phyloP scores from a whole-genome alignment of 768 basidiomycete genomes.

The Leucocoprinus sp. region DNA sequence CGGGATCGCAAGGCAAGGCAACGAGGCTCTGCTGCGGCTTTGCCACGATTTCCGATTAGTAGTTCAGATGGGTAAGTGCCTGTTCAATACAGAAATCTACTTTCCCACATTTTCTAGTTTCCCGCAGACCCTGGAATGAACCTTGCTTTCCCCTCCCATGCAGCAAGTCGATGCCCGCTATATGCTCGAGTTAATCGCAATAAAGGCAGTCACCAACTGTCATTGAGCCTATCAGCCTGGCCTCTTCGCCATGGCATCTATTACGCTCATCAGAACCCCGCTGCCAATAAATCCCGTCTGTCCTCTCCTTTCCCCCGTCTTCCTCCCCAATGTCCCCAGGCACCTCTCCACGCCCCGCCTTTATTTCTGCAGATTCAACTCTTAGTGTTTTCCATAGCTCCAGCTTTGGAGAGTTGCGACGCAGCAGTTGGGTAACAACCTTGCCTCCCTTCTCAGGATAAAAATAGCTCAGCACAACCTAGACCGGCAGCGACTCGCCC shows the following conservation, averaged over 20 bases:
- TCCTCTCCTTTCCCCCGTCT: conserved; percentile 14
- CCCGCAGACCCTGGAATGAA: too few species aligned
- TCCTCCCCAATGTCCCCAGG: conserved; percentile 23
- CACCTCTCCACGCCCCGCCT: conserved; percentile 21
- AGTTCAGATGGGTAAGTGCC: too few species aligned
- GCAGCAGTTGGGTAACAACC: conserved; percentile 33
- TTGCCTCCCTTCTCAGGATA: neutral
- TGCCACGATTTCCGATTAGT: too few species aligned
- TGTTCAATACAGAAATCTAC: too few species aligned
- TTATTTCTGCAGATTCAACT: conserved; percentile 24
- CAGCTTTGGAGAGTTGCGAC: conserved; percentile 27
- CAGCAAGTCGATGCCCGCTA: too few species aligned
- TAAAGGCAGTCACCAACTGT: too few species aligned
- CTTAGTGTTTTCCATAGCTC: conserved; percentile 24
- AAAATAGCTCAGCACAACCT: neutral
- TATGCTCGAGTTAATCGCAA: too few species aligned
- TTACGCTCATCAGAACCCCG: conserved; percentile 7
- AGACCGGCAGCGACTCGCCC: conserved; percentile 32
- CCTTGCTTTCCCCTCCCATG: too few species aligned
- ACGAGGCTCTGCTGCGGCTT: too few species aligned
- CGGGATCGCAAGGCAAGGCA: too few species aligned
- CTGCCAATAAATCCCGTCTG: conserved; percentile 1
- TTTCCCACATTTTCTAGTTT: too few species aligned
- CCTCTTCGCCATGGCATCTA: conserved; percentile 9
- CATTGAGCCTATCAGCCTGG: neutral